Conservation (phyloP, 2,329 filamentous ascomycete species). For the Diaporthe helianthi region DNA sequence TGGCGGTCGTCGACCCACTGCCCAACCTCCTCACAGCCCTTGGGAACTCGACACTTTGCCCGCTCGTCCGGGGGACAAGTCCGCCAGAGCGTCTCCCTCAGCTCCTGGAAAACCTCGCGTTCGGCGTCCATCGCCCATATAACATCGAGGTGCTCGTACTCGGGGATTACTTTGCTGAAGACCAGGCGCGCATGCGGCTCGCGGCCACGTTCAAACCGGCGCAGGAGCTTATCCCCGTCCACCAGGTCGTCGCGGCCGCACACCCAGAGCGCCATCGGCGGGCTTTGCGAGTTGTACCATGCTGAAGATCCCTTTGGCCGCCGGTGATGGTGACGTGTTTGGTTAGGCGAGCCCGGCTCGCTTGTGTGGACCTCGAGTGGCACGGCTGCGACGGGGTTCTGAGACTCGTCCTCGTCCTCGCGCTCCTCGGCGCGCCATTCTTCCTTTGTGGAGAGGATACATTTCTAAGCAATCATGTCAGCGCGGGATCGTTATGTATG, state of each 20-base stretch:
- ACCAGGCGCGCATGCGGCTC: constrained; percentile 85
- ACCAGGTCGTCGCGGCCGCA: constrained; percentile 84
- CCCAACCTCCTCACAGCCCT: constrained; percentile 63
- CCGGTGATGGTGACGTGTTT: constrained; percentile 42
- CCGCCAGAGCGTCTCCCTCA: constrained; percentile 84
- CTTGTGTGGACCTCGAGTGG: constrained; percentile 23
- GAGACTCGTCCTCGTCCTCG: constrained; percentile 59
- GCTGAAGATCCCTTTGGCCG: constrained; percentile 61
- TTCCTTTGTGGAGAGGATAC: constrained; percentile 82
- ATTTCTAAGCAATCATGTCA: constrained; percentile 65
- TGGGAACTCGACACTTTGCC: constrained; percentile 67
- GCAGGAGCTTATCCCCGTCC: constrained; percentile 77
- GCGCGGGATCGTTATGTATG: neutral
- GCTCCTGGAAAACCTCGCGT: constrained; percentile 81
- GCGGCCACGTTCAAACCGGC: constrained; percentile 75
- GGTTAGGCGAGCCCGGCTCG: constrained; percentile 22
- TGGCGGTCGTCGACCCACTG: constrained; percentile 46
- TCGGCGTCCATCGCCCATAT: constrained; percentile 93
- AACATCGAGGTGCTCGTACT: constrained; percentile 93
- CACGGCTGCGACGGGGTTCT: constrained; percentile 35
- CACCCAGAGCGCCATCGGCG: constrained; percentile 89
- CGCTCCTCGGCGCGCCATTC: constrained; percentile 68
- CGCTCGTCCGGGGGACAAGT: constrained; percentile 64
- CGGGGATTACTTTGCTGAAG: constrained; percentile 81
- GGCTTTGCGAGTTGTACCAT: constrained; percentile 83